Evolutionary conservation across 2,329 filamentous ascomycete species (phyloP).

Genomic region (Aspergillus sp.): DNA sequence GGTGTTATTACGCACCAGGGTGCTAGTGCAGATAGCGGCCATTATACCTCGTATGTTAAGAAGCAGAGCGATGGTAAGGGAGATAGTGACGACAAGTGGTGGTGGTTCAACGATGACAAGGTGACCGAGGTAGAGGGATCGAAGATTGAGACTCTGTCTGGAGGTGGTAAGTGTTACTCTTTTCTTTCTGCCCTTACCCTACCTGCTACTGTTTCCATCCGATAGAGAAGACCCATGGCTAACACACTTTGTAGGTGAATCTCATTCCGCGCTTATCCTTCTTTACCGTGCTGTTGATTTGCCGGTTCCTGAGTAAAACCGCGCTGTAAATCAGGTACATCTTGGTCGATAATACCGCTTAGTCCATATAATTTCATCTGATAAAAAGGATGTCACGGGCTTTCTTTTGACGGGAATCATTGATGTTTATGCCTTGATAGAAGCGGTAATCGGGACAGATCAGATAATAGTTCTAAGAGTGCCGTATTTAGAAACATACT

Average conservation of each 20-base stretch:
- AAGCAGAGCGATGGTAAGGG: conserved; percentile 74
- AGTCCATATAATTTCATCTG: not conserved
- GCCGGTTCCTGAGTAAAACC: conserved; percentile 32
- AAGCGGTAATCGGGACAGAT: not conserved
- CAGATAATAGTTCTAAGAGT: too few relatives aligned
- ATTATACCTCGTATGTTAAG: conserved; percentile 98
- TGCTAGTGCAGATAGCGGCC: conserved; percentile 92
- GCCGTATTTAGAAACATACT: not conserved
- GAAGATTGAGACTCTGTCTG: conserved; percentile 85
- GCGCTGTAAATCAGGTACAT: not conserved
- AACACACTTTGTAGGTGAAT: conserved; percentile 41
- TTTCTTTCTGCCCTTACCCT: conserved; percentile 1
- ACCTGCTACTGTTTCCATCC: not conserved
- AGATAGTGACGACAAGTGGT: conserved; percentile 90
- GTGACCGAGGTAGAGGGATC: conserved; percentile 88
- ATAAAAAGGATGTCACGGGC: not conserved
- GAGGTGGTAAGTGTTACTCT: conserved; percentile 64
- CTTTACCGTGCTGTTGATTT: conserved; percentile 52
- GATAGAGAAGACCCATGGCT: conserved; percentile 8
- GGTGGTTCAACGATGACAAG: conserved; percentile 99
- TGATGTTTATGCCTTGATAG: not conserved
- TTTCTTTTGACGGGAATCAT: not conserved
- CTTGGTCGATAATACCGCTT: not conserved
- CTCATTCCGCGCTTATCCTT: conserved; percentile 52
- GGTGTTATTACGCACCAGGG: conserved; percentile 96